Percentiles rank a stretch among this genome's conserved stretches.
Conservation (phyloP, 139 green algal species). For the Klebsormidium nitens region DNA sequence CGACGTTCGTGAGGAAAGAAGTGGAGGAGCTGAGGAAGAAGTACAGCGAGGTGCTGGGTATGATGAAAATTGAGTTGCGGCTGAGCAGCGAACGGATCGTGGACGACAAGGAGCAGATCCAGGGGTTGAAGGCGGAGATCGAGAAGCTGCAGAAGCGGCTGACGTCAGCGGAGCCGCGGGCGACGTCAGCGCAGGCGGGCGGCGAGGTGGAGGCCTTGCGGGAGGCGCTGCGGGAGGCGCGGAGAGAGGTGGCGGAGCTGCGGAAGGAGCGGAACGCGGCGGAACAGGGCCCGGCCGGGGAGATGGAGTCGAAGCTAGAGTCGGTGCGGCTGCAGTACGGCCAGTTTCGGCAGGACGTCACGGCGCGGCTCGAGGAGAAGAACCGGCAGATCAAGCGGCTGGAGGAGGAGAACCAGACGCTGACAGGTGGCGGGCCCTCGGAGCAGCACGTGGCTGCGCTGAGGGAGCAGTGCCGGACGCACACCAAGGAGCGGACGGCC, state of each 20-base stretch:
- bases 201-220: neutral
- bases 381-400: neutral
- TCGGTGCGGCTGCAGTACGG: neutral
- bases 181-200: neutral
- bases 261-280: neutral
- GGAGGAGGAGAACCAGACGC: constrained; percentile 10
- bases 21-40: too few species aligned
- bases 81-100: too few species aligned
- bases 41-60: too few species aligned
- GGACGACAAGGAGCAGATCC: too few species aligned
- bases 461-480: neutral
- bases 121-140: neutral
- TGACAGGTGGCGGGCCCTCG: neutral
- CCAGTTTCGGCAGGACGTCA: constrained; percentile 9
- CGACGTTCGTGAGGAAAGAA: too few species aligned
- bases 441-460: neutral
- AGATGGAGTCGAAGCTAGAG: neutral
- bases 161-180: neutral
- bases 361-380: constrained; percentile 2
- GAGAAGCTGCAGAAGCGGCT: neutral
- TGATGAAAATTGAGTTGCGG: too few species aligned
- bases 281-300: neutral
- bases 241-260: neutral
- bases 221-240: neutral
- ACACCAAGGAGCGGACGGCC: constrained; percentile 5